Conservation (phyloP, 192 early-diverging fungal genomes). For the Coemansia sp. region DNA sequence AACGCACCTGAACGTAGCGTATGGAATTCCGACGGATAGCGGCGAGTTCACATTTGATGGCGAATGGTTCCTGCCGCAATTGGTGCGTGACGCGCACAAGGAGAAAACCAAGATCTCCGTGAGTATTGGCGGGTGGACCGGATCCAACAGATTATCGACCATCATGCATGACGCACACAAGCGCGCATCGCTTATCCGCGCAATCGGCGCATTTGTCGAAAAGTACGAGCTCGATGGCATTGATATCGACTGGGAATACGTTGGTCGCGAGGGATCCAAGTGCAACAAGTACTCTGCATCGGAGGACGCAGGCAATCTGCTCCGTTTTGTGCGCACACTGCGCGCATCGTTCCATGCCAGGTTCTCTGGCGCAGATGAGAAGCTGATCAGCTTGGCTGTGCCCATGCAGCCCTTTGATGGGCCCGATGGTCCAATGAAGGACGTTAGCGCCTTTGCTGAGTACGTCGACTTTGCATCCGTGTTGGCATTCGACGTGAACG, state of each 20-base stretch:
- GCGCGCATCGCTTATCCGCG: constrained; percentile 60
- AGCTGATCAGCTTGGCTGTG: constrained; percentile 66
- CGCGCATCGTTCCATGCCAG: constrained; percentile 35
- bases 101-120: constrained; percentile 58
- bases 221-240: constrained; percentile 64
- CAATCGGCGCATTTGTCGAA: constrained; percentile 57
- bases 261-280: constrained; percentile 57
- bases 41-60: constrained; percentile 56
- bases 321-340: constrained; percentile 43
- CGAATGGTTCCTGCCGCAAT: constrained; percentile 56
- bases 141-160: constrained; percentile 63
- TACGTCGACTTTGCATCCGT: constrained; percentile 68
- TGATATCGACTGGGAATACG: constrained; percentile 69
- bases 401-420: constrained; percentile 62
- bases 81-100: constrained; percentile 52
- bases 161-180: constrained; percentile 55
- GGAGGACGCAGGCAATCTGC: constrained; percentile 47
- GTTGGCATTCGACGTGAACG: constrained; percentile 68
- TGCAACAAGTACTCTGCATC: constrained; percentile 54
- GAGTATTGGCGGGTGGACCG: constrained; percentile 75
- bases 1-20: constrained; percentile 51
- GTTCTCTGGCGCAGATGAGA: constrained; percentile 35
- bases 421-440: constrained; percentile 52
- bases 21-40: constrained; percentile 50
- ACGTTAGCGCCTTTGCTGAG: constrained; percentile 61